Base-by-base conservation (phyloP, 116 monocot species). In the Papilionanthe hybrid region DNA sequence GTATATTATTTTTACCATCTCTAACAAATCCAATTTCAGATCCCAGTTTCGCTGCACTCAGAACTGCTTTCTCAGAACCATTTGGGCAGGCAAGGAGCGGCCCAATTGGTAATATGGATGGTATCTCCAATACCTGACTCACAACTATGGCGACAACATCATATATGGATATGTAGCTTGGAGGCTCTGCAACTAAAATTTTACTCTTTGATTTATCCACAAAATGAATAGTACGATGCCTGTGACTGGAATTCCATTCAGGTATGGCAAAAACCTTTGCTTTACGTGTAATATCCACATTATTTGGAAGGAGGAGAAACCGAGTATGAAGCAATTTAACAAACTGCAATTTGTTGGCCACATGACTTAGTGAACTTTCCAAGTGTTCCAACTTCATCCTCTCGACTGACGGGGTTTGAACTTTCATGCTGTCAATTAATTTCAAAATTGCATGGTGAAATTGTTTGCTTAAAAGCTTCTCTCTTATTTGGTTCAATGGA, bases 181-280 rank as follows among this genome's bases (percentile, higher is more conserved):
- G 98, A 72, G 95, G 94, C 13, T 89, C 90, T 75, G 98, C 94
- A 81, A 93, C 79, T 77, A 93, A 89, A 84, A 93, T 85, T 63
- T 60, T 75, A 48, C 69, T 72, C 71, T 73, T 90, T 68, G 79
- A 75, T 85, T 82, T 87, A 81, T 93, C 85, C 17, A 99, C 82
- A 82, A 91, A 99, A 75, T 87, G 81, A 66, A 87, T 45, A 30
- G 84, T 86, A 28, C 93, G 85, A 83, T 99, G 90, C 74, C 78
- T 86, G 18, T 42, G 69, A 74, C 80, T 84, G 27, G 78, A 86
- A 78, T 88, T 85, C 98, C 94, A 99, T 86, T 94, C 98, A 79
- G 90, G 85, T 84, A 99, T 78, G 12, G 68, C 30, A 42, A 77
- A 84, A 50, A 60, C 73, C n/a, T 87, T 83, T 11, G 68, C 29